A percentile compares a stretch with the other conserved stretches of the same genome.
These are phyloP conservation scores for Colletotrichum sp. DNA, from an alignment of 2,329 filamentous ascomycete genomes.

Conservation along the genomic window DNA sequence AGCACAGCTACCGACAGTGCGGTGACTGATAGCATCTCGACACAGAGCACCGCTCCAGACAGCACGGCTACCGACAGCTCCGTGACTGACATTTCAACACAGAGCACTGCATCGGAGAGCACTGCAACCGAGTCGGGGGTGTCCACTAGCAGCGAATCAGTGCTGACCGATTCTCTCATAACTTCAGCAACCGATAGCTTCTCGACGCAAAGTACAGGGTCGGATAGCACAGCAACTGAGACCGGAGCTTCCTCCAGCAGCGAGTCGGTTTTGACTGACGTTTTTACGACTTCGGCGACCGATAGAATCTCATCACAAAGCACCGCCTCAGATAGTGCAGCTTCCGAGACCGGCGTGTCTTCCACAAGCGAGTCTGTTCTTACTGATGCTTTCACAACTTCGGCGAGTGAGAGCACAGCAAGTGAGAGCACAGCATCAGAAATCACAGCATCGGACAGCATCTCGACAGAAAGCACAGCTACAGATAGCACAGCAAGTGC, in stretches of 20 bases:
- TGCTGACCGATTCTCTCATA: not conserved
- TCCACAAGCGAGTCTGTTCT: not conserved
- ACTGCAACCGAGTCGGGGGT: not conserved
- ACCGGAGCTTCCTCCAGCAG: not conserved
- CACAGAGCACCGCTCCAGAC: not conserved
- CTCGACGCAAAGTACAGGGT: not conserved
- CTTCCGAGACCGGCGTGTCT: not conserved
- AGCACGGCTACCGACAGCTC: not conserved
- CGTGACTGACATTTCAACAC: not conserved
- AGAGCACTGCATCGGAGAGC: not conserved
- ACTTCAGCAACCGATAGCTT: not conserved
- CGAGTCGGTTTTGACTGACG: not conserved
- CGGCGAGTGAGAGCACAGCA: not conserved
- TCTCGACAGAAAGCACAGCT: not conserved
- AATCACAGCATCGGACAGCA: not conserved
- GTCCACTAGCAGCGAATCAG: not conserved
- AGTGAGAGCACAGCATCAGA: not conserved
- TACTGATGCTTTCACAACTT: not conserved
- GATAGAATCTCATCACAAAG: not conserved
- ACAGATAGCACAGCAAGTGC: too few relatives aligned
- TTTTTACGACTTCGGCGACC: not conserved
- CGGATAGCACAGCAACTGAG: not conserved
- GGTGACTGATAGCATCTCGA: not conserved
- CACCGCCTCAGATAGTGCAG: not conserved
- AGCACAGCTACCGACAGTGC: not conserved